Conservation (phyloP, 805 yeast species). For the Kluyveromyces aestuarii region DNA sequence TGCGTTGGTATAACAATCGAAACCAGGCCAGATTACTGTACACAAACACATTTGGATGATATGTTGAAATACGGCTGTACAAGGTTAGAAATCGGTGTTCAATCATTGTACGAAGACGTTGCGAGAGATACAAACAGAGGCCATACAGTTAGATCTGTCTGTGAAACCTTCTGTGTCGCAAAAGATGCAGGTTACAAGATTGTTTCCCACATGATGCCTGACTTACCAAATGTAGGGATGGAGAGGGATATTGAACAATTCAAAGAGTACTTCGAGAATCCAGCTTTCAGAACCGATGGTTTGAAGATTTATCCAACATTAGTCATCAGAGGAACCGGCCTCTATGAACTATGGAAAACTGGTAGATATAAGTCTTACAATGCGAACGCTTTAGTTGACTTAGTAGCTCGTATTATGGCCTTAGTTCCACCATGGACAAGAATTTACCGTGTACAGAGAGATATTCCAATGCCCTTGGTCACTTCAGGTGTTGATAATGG, state of each 20-base stretch:
- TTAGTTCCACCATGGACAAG: conserved; percentile 99
- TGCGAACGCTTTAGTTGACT: conserved; percentile 86
- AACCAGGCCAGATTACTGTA: conserved; percentile 97
- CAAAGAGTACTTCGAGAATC: conserved; percentile 92
- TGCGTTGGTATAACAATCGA: conserved; percentile 98
- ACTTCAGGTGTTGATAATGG: conserved; percentile 98
- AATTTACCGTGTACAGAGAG: conserved; percentile 96
- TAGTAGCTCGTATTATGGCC: conserved; percentile 92
- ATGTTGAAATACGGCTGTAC: conserved; percentile 97
- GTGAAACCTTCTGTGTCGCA: conserved; percentile 92
- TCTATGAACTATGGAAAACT: conserved; percentile 94
- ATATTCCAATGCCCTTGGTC: conserved; percentile 97
- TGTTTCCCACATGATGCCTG: conserved; percentile 99
- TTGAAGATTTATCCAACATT: conserved; percentile 90
- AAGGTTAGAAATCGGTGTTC: conserved; percentile 93
- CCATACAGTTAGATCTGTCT: conserved; percentile 91
- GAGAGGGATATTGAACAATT: conserved; percentile 96
- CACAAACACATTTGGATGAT: conserved; percentile 89
- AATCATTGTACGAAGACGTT: conserved; percentile 94
- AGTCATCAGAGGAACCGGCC: conserved; percentile 94
- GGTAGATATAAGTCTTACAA: conserved; percentile 91
- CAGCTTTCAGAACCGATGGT: conserved; percentile 95
- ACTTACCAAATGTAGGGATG: conserved; percentile 96
- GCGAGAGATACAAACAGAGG: conserved; percentile 98
- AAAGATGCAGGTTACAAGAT: conserved; percentile 98